These are phyloP conservation scores for Chlorella sp. DNA, from an alignment of 139 green algal species.

Conservation along the genomic window DNA sequence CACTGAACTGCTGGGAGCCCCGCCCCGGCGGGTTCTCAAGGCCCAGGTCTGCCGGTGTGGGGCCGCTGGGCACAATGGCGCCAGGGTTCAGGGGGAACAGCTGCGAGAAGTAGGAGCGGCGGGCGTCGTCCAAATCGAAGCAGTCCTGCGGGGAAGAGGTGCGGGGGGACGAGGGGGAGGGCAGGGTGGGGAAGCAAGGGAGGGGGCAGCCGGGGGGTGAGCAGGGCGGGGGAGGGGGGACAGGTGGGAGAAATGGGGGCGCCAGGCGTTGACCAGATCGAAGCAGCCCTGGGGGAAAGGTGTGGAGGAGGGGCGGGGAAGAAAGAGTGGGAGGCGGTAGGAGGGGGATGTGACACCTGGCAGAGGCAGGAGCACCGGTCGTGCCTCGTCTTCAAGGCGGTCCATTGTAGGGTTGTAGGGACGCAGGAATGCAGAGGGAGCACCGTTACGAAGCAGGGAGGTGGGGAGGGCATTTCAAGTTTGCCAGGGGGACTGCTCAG, in stretches of 20 bases:
- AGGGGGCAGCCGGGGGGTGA: neutral
- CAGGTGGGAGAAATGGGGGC: conserved; percentile 83
- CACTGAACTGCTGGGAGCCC: neutral
- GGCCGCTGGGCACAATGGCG: conserved; percentile 84
- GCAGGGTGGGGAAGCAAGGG: too few relatives aligned
- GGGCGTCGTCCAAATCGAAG: conserved; percentile 84
- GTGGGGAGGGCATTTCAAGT: too few relatives aligned
- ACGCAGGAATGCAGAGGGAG: too few relatives aligned
- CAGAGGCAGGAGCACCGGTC: too few relatives aligned
- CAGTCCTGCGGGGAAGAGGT: neutral
- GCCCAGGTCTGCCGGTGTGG: conserved; percentile 46
- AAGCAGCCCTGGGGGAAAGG: conserved; percentile 53
- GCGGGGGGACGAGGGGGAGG: neutral
- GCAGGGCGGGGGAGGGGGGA: conserved; percentile 76
- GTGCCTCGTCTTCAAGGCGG: neutral
- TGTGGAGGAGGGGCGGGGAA: neutral
- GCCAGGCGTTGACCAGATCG: conserved; percentile 78
- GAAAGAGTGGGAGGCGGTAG: neutral
- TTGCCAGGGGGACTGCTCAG: too few relatives aligned
- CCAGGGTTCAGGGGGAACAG: conserved; percentile 96
- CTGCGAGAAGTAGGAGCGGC: conserved; percentile 77
- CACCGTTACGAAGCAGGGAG: too few relatives aligned
- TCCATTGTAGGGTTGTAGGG: neutral
- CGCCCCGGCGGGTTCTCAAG: neutral
- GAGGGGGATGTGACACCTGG: neutral